Evolutionary conservation across 2,329 filamentous ascomycete genomes (phyloP).

Genomic region (Stagonosporopsis tanaceti): DNA sequence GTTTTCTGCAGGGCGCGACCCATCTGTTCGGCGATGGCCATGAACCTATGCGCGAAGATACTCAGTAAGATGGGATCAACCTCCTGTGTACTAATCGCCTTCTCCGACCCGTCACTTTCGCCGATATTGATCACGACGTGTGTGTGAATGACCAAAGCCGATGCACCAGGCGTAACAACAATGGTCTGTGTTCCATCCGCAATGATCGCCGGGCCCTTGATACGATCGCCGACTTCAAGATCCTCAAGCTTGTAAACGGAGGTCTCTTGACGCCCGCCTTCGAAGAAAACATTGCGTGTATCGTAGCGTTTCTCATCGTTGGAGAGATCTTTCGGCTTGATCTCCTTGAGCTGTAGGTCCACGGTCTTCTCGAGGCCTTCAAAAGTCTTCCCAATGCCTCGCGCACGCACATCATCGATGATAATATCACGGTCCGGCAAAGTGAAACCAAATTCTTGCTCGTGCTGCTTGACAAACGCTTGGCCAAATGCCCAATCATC

Average conservation of each 20-base stretch:
- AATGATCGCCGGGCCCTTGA: conserved; percentile 83
- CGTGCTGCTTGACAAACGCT: conserved; percentile 86
- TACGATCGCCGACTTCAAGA: conserved; percentile 73
- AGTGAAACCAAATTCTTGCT: conserved; percentile 93
- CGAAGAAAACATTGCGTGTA: conserved; percentile 80
- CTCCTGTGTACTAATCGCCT: conserved; percentile 60
- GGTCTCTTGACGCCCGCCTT: conserved; percentile 78
- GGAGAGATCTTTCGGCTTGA: conserved; percentile 66
- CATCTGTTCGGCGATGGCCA: conserved; percentile 89
- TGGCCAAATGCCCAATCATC: conserved; percentile 83
- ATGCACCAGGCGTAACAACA: conserved; percentile 80
- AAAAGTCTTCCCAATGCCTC: conserved; percentile 90
- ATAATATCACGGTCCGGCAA: conserved; percentile 86
- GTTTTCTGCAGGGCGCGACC: conserved; percentile 80
- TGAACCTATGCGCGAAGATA: conserved; percentile 83
- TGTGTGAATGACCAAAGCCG: conserved; percentile 80
- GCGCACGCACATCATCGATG: conserved; percentile 85
- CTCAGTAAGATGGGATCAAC: conserved; percentile 80
- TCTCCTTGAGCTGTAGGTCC: conserved; percentile 78
- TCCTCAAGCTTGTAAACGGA: conserved; percentile 84
- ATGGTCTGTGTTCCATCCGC: conserved; percentile 92
- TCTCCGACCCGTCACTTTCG: conserved; percentile 60
- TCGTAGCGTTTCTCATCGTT: conserved; percentile 70
- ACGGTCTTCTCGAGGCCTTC: conserved; percentile 81
- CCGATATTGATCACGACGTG: conserved; percentile 89